A percentile compares a stretch with the other conserved stretches of the same genome.
Evolutionary conservation across 2,329 filamentous ascomycete genomes (phyloP).

Genomic region (Pochonia chlamydosporia): DNA sequence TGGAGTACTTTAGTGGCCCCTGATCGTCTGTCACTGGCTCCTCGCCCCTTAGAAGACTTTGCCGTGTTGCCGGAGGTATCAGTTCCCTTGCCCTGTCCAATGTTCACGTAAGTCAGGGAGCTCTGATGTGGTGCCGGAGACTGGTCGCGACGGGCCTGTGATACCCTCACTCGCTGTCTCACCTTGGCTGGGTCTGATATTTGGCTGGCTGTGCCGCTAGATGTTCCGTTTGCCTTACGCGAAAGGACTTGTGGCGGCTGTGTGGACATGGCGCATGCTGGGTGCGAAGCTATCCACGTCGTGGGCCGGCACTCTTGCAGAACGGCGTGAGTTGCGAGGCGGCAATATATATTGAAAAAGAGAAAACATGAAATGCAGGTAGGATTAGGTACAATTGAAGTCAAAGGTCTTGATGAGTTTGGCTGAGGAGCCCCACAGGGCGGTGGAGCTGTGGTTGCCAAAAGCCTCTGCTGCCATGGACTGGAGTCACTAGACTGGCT

Average conservation of each 20-base stretch:
- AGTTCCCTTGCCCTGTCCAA: conserved; percentile 16
- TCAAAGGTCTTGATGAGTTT: neutral
- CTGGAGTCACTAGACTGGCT: no score
- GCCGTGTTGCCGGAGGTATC: conserved; percentile 16
- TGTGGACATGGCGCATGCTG: conserved; percentile 30
- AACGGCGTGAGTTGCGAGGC: neutral
- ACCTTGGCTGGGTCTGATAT: conserved; percentile 16
- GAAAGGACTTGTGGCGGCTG: conserved; percentile 29
- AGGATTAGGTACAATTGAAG: neutral
- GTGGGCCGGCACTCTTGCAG: neutral
- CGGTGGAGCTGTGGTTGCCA: neutral
- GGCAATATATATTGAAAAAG: neutral
- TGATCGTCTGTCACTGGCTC: conserved; percentile 20
- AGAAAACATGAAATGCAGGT: neutral
- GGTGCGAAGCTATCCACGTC: neutral
- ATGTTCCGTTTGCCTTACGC: conserved; percentile 28
- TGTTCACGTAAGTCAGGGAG: neutral
- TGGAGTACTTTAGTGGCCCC: conserved; percentile 22
- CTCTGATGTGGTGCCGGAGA: neutral
- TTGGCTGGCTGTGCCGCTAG: conserved; percentile 17
- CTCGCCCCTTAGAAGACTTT: conserved; percentile 17
- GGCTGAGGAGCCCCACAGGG: neutral
- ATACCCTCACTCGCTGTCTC: conserved; percentile 12
- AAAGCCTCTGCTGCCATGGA: neutral
- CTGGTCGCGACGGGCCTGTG: neutral